A percentile compares a stretch with the other conserved stretches of the same genome.
Conservation (phyloP, 1,284 basidiomycete genomes). For the Sporisorium scitamineum region DNA sequence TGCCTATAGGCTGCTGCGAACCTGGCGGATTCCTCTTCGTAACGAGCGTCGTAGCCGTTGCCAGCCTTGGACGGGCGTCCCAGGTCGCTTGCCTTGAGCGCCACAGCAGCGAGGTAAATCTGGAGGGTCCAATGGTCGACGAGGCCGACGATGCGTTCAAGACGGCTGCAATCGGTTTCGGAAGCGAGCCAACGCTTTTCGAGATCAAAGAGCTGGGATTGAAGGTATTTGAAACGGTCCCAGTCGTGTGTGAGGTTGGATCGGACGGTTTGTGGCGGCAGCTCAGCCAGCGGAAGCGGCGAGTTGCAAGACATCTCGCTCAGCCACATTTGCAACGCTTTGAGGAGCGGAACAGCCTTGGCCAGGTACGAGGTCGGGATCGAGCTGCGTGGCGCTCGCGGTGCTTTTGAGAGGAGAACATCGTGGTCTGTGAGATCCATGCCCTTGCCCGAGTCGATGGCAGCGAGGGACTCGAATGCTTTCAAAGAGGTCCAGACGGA, state of each 20-base stretch:
- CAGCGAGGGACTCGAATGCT: slow-evolving; percentile 36
- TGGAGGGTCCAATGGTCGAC: slow-evolving; percentile 44
- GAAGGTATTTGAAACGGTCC: slow-evolving; percentile 49
- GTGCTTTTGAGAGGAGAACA: slow-evolving; percentile 33
- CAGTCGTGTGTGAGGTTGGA: slow-evolving; percentile 42
- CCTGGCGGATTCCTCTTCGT: slow-evolving; percentile 39
- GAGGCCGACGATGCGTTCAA: slow-evolving; percentile 43
- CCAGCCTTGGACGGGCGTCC: slow-evolving; percentile 20
- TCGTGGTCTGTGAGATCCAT: slow-evolving; percentile 43
- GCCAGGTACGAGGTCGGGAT: slow-evolving; percentile 32
- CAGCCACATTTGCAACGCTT: slow-evolving; percentile 41
- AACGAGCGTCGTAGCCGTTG: slow-evolving; percentile 22
- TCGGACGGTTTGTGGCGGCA: slow-evolving; percentile 11
- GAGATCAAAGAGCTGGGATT: slow-evolving; percentile 39
- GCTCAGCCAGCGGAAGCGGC: slow-evolving; percentile 23
- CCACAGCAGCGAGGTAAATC: slow-evolving; percentile 31
- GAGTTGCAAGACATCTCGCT: slow-evolving; percentile 30
- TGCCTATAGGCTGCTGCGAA: slow-evolving; percentile 38
- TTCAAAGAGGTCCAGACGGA: slow-evolving; percentile 27
- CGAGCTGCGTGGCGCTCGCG: slow-evolving; percentile 27
- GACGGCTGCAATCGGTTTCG: slow-evolving; percentile 41
- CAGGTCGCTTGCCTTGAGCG: slow-evolving; percentile 28
- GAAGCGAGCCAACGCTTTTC: slow-evolving; percentile 44
- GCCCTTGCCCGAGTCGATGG: slow-evolving; percentile 37
- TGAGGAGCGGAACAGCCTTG: slow-evolving; percentile 23